These are phyloP conservation scores for Leishmania braziliensis DNA, from an alignment of 208 protist genomes.

Conservation along the genomic window DNA sequence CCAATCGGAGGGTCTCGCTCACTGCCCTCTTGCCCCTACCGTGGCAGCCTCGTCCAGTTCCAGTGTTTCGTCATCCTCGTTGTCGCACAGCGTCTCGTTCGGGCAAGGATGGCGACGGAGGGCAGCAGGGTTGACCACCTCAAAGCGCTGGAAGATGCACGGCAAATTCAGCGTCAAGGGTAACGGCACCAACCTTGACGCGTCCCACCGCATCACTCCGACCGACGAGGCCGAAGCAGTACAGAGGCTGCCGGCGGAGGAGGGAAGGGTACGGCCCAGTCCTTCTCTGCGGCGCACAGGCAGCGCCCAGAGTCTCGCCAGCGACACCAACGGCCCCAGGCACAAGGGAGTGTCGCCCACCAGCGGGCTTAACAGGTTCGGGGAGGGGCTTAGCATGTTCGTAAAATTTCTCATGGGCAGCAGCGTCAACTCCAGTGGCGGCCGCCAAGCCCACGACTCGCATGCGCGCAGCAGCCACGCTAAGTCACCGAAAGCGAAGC, in stretches of 20 bases:
- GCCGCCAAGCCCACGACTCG: neutral
- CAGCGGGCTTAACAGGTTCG: slow-evolving; percentile 16
- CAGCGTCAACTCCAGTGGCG: slow-evolving; percentile 3
- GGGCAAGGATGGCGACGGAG: neutral
- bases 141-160: neutral
- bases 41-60: slow-evolving; percentile 13
- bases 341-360: slow-evolving; percentile 22
- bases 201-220: slow-evolving; percentile 2
- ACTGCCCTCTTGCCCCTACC: neutral
- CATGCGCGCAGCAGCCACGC: neutral
- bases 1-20: neutral
- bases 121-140: neutral
- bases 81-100: slow-evolving; percentile 19
- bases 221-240: neutral
- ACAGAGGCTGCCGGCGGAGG: neutral
- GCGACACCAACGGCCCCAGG: slow-evolving; percentile 3
- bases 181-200: neutral
- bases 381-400: slow-evolving; percentile 34
- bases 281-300: neutral
- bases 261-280: neutral
- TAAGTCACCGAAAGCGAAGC: slow-evolving; percentile 6
- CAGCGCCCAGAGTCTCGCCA: slow-evolving; percentile 26
- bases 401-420: slow-evolving; percentile 34
- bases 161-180: neutral
- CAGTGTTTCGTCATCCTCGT: slow-evolving; percentile 17